Conservation (phyloP, 306 rosid genomes). For the Abrus precatorius region DNA sequence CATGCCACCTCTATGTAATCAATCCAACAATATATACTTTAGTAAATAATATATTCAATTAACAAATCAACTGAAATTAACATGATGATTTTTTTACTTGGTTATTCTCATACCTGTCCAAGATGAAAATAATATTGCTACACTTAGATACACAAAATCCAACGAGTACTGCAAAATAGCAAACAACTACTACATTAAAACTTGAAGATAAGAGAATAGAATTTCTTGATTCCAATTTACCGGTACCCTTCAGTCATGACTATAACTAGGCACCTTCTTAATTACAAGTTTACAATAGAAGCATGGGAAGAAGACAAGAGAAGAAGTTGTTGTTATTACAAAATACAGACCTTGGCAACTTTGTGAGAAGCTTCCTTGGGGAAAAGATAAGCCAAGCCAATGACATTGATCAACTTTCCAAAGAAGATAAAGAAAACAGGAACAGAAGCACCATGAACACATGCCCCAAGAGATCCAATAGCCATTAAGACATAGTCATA, state of each 20-base stretch:
- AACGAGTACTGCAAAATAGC: slow-evolving; percentile 78
- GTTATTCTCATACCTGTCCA: slow-evolving; percentile 77
- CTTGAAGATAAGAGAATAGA: not conserved
- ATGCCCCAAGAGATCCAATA: slow-evolving; percentile 84
- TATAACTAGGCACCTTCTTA: no score
- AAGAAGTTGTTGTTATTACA: not conserved
- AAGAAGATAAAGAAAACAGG: slow-evolving; percentile 94
- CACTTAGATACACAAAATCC: slow-evolving; percentile 91
- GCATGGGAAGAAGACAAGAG: slow-evolving; percentile 27
- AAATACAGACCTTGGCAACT: slow-evolving; percentile 80
- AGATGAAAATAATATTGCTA: slow-evolving; percentile 88
- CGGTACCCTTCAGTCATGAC: not conserved
- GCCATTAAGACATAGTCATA: slow-evolving; percentile 78
- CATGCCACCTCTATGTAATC: slow-evolving; percentile 92
- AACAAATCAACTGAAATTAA: not conserved
- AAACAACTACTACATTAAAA: not conserved
- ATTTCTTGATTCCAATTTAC: not conserved
- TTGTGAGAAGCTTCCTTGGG: slow-evolving; percentile 89
- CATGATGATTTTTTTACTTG: not conserved
- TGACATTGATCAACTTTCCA: slow-evolving; percentile 85
- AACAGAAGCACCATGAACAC: slow-evolving; percentile 93
- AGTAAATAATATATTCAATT: not conserved
- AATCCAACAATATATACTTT: not conserved
- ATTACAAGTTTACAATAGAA: not conserved
- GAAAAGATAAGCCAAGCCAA: slow-evolving; percentile 90